Evolutionary conservation across 805 yeast genomes (phyloP).

Genomic region (Yarrowia sp.): DNA sequence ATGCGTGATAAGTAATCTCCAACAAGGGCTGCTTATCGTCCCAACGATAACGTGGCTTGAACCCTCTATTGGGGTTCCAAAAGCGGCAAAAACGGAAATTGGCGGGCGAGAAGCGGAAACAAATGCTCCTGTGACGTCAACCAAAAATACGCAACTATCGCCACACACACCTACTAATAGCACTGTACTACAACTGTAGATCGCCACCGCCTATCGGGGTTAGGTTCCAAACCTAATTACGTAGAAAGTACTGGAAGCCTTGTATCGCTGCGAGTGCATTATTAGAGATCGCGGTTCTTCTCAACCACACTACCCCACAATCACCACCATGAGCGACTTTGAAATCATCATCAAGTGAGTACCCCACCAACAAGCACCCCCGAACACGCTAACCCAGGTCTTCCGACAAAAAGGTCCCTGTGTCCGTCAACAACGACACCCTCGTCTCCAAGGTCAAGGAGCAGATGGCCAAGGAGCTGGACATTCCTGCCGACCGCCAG

Average conservation of each 20-base stretch:
- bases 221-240: slow-evolving; percentile 9
- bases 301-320: background rate
- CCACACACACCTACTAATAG: background rate
- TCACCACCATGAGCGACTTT: slow-evolving; percentile 20
- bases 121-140: too few relatives aligned
- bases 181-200: background rate
- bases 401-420: slow-evolving; percentile 77
- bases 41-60: too few relatives aligned
- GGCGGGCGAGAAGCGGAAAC: too few relatives aligned
- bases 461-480: slow-evolving; percentile 57
- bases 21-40: too few relatives aligned
- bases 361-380: background rate
- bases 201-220: slow-evolving; percentile 27
- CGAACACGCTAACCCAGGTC: slow-evolving; percentile 39
- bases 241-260: slow-evolving; percentile 25
- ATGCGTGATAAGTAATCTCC: too few relatives aligned
- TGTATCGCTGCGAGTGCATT: background rate
- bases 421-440: slow-evolving; percentile 51
- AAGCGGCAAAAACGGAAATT: too few relatives aligned
- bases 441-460: slow-evolving; percentile 71
- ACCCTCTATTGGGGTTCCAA: too few relatives aligned
- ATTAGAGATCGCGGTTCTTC: background rate
- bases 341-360: slow-evolving; percentile 26
- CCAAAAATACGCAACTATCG: too few relatives aligned
- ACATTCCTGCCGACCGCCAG: slow-evolving; percentile 74